phyloP scores from a whole-genome alignment of 2,329 filamentous ascomycete species.

The Colletotrichum zoysiae region DNA sequence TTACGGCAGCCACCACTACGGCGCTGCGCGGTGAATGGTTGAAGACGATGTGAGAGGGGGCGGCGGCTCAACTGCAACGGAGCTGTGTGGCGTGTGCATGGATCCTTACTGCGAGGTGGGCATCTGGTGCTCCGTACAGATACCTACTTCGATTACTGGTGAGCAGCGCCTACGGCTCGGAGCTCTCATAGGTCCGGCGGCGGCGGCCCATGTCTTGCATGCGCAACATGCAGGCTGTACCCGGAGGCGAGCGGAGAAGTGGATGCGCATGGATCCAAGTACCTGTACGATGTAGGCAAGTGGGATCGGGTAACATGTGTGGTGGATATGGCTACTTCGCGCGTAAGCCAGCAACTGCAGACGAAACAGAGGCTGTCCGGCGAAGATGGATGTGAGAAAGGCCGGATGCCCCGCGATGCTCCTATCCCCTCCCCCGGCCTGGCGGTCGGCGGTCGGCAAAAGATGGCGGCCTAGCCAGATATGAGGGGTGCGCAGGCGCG shows the following conservation, averaged over 20 bases:
- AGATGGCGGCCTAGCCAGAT: conserved; percentile 14
- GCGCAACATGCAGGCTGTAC: conserved; percentile 10
- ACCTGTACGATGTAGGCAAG: conserved; percentile 25
- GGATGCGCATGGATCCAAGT: conserved; percentile 25
- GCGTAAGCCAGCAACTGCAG: conserved; percentile 16
- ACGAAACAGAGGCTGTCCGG: conserved; percentile 3
- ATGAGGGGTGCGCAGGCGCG: conserved; percentile 9
- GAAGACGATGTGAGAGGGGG: conserved; percentile 10
- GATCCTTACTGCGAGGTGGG: conserved; percentile 10
- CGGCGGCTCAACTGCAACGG: neutral
- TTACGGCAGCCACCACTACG: neutral
- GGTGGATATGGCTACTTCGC: conserved; percentile 25
- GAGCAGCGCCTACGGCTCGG: conserved; percentile 25
- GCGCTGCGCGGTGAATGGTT: conserved; percentile 1
- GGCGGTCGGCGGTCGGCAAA: conserved; percentile 14
- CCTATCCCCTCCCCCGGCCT: neutral
- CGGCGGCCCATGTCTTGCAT: conserved; percentile 29
- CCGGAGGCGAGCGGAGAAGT: conserved; percentile 32
- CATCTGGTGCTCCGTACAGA: neutral
- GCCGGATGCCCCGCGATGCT: conserved; percentile 10
- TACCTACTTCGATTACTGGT: conserved; percentile 20
- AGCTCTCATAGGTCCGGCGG: conserved; percentile 21
- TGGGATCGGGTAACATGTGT: conserved; percentile 31
- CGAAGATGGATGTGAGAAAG: conserved; percentile 16
- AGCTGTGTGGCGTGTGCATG: conserved; percentile 38